Conservation (phyloP, 495 filamentous ascomycete genomes). For the Annulohypoxylon stygium region DNA sequence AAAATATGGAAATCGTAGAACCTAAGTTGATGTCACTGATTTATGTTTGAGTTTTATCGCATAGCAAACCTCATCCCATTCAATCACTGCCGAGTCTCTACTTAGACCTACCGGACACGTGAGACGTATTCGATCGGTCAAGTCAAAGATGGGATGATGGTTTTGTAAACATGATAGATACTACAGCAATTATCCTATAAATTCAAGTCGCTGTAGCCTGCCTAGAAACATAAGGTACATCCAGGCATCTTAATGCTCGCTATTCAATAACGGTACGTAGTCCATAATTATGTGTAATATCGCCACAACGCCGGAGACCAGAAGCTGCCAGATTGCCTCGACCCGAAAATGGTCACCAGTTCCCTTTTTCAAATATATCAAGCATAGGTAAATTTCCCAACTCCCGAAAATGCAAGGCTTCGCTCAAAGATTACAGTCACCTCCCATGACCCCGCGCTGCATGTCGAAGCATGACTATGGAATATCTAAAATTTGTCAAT, state of each 20-base stretch:
- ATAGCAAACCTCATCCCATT: background rate
- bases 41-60: background rate
- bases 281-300: background rate
- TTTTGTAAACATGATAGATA: conserved; percentile 15
- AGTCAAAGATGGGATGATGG: background rate
- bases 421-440: background rate
- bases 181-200: conserved; percentile 17
- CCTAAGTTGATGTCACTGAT: background rate
- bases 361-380: background rate
- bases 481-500: conserved; percentile 57
- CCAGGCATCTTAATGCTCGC: background rate
- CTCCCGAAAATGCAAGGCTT: conserved; percentile 15
- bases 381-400: background rate
- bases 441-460: conserved; percentile 31
- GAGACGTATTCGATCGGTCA: background rate
- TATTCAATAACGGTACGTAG: background rate
- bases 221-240: background rate
- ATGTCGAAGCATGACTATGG: conserved; percentile 63
- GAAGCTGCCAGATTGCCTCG: background rate
- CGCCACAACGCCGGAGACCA: conserved; percentile 21
- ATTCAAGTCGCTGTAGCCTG: background rate
- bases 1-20: background rate
- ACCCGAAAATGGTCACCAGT: background rate
- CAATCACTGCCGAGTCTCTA: background rate
- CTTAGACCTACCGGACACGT: background rate